phyloP scores from a whole-genome alignment of 2,329 filamentous ascomycete genomes.

The Remersonia thermophila region DNA sequence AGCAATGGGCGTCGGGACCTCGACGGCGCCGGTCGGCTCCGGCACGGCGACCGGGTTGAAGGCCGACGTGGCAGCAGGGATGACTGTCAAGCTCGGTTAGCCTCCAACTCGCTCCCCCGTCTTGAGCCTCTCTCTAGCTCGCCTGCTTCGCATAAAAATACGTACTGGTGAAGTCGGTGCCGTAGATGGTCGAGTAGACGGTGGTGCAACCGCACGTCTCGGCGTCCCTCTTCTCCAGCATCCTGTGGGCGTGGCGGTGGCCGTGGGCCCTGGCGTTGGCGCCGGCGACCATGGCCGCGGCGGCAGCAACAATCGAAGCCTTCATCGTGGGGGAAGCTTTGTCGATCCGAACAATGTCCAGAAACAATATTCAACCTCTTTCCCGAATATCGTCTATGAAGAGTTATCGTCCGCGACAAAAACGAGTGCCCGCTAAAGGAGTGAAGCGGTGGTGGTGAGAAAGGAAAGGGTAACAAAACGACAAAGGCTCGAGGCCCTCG shows the following conservation, averaged over 20 bases:
- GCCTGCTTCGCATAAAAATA: conserved; percentile 11
- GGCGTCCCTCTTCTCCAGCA: conserved; percentile 38
- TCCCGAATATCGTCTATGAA: background rate
- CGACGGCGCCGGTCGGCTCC: conserved; percentile 30
- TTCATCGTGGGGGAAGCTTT: conserved; percentile 60
- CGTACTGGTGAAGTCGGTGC: conserved; percentile 54
- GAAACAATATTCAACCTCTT: conserved; percentile 6
- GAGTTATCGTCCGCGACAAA: conserved; percentile 16
- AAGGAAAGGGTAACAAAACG: conserved; percentile 32
- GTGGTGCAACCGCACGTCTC: conserved; percentile 57
- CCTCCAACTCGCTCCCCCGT: no score
- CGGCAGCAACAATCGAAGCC: conserved; percentile 52
- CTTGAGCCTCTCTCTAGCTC: background rate
- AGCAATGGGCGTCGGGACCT: conserved; percentile 32
- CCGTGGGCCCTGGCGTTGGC: conserved; percentile 41
- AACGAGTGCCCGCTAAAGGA: conserved; percentile 81
- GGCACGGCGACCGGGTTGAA: conserved; percentile 22
- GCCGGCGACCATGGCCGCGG: conserved; percentile 44
- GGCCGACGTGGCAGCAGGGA: conserved; percentile 19
- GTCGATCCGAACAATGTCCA: conserved; percentile 1
- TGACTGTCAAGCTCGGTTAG: conserved; percentile 1
- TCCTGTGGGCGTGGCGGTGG: conserved; percentile 50
- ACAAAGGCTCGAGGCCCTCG: conserved; percentile 37
- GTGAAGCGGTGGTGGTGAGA: conserved; percentile 60
- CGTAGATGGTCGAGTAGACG: conserved; percentile 58